Conservation (phyloP, 345 rosid genomes). For the Schrenkiella parvula region DNA sequence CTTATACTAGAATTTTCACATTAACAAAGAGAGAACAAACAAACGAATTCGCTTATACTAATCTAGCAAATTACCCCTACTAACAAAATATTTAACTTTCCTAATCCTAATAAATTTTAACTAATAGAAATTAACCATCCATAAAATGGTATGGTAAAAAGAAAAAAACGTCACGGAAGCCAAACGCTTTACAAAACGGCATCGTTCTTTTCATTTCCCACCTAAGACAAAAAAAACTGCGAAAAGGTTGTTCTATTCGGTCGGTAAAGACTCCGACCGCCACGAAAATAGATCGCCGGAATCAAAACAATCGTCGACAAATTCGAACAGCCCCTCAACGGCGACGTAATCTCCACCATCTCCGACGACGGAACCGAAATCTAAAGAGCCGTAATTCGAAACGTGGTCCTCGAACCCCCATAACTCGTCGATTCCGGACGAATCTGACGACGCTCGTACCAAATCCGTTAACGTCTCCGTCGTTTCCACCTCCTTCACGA, state of each 20-base stretch:
- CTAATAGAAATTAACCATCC: slow-evolving; percentile 24
- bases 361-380: slow-evolving; percentile 35
- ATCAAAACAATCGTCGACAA: slow-evolving; percentile 37
- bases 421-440: slow-evolving; percentile 32
- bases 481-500: slow-evolving; percentile 30
- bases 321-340: slow-evolving; percentile 61
- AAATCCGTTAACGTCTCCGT: slow-evolving; percentile 27
- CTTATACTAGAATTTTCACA: not conserved
- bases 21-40: slow-evolving; percentile 11
- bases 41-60: slow-evolving; percentile 24
- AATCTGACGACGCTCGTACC: slow-evolving; percentile 34
- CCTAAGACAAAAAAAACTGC: slow-evolving; percentile 6
- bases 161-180: slow-evolving; percentile 17
- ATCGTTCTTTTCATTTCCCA: slow-evolving; percentile 23
- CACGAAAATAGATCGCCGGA: slow-evolving; percentile 45
- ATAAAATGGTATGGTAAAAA: slow-evolving; percentile 1
- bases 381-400: slow-evolving; percentile 44
- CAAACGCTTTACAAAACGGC: slow-evolving; percentile 33
- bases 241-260: slow-evolving; percentile 27
- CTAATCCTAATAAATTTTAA: slow-evolving; percentile 5
- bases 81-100: slow-evolving; percentile 22
- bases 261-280: slow-evolving; percentile 61
- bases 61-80: not conserved
- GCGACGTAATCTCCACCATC: slow-evolving; percentile 45
- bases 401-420: slow-evolving; percentile 44